Evolutionary conservation across 2,329 filamentous ascomycete species (phyloP).

Genomic region (Orbilia oligospora): DNA sequence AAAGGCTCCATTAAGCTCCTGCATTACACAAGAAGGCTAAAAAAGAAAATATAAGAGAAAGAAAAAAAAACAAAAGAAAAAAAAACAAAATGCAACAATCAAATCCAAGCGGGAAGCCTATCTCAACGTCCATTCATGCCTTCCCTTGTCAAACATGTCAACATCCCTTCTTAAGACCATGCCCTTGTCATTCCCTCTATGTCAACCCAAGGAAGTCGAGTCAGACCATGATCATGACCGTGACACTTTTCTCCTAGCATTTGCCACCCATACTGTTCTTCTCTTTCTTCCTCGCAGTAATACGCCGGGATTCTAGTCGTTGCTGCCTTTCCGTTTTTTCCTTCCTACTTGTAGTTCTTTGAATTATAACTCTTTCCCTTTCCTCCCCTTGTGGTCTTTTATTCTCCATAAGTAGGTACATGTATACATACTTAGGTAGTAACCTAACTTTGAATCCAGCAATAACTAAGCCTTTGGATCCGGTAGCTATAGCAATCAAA

Average conservation of each 20-base stretch:
- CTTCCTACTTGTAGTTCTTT: conserved; percentile 8
- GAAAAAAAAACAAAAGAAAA: conserved; percentile 14
- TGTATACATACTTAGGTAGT: too few relatives aligned
- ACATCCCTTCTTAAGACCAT: conserved; percentile 20
- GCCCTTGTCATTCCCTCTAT: conserved; percentile 19
- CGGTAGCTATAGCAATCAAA: conserved; percentile 18
- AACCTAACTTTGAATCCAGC: background rate
- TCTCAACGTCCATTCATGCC: conserved; percentile 50
- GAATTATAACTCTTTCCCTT: conserved; percentile 10
- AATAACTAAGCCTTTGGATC: too few relatives aligned
- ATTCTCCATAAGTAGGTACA: background rate
- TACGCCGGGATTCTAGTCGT: background rate
- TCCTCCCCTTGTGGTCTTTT: background rate
- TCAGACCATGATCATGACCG: conserved; percentile 53
- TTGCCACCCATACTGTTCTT: conserved; percentile 30
- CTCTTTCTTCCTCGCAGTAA: background rate
- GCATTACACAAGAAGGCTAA: conserved; percentile 23
- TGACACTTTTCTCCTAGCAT: conserved; percentile 11
- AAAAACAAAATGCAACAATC: conserved; percentile 22
- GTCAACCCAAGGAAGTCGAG: conserved; percentile 48
- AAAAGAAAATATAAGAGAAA: conserved; percentile 16
- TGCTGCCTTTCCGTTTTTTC: conserved; percentile 44
- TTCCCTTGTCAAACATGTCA: conserved; percentile 38
- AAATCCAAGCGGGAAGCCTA: conserved; percentile 52
- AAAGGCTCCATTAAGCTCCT: conserved; percentile 33